Conservation (phyloP, 129 eudicot species). For the Tagetes erecta region DNA sequence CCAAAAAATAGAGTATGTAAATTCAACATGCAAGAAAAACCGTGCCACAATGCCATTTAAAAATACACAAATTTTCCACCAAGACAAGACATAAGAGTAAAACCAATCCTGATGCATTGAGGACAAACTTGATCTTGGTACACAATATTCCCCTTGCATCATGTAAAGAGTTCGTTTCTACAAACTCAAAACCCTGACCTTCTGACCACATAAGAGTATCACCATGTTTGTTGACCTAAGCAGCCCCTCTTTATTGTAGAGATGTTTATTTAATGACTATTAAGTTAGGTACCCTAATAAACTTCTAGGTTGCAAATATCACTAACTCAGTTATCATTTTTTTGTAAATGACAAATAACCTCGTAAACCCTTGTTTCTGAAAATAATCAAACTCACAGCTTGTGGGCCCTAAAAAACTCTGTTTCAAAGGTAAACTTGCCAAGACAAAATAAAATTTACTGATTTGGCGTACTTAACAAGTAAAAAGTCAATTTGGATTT, state of each 20-base stretch:
- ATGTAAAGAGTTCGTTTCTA: neutral
- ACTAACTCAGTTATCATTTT: neutral
- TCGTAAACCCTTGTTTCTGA: conserved; percentile 3
- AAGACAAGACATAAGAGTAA: neutral
- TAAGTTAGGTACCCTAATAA: conserved; percentile 1
- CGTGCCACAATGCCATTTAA: conserved; percentile 3
- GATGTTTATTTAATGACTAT: neutral
- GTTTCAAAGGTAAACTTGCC: too few species aligned
- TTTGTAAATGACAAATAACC: neutral
- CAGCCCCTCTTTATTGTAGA: neutral
- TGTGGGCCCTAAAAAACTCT: neutral
- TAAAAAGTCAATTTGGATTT: too few species aligned
- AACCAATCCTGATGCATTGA: conserved; percentile 1
- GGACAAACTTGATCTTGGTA: neutral
- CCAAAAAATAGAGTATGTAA: conserved; percentile 8
- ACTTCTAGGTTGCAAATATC: neutral
- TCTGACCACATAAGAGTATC: neutral
- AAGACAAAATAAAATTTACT: too few species aligned
- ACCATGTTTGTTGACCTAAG: neutral
- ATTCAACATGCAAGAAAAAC: conserved; percentile 26
- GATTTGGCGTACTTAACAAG: too few species aligned
- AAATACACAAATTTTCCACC: neutral
- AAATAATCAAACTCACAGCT: neutral
- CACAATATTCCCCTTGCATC: neutral
- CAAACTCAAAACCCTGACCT: neutral